A percentile compares a stretch with the other conserved stretches of the same genome.
These are phyloP conservation scores for Globomyces pollinis-pini DNA, from an alignment of 192 early-diverging fungal species.

Conservation along the genomic window DNA sequence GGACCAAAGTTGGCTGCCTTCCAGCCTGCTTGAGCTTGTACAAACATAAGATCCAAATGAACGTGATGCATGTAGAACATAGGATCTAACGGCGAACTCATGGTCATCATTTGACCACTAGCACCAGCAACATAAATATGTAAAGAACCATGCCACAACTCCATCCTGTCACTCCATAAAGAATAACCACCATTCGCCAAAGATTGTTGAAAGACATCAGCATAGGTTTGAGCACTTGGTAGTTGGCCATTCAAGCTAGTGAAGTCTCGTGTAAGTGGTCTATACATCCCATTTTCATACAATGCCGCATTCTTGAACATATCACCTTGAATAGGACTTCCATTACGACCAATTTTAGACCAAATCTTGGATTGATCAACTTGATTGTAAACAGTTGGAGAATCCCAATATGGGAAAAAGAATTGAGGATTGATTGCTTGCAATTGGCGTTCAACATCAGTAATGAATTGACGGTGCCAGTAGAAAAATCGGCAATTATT, in stretches of 20 bases:
- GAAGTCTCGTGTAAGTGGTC: no score
- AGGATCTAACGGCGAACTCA: conserved; percentile 16
- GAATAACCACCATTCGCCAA: not conserved
- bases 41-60: conserved; percentile 7
- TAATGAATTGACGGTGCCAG: conserved; percentile 6
- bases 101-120: not conserved
- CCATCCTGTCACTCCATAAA: not conserved
- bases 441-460: not conserved
- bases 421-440: conserved; percentile 10
- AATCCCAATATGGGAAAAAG: not conserved
- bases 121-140: not conserved
- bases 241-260: not conserved
- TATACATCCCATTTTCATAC: no score
- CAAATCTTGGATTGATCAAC: not conserved
- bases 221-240: not conserved
- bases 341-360: not conserved
- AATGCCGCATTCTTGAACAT: no score
- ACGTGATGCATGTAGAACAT: conserved; percentile 20
- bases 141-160: not conserved
- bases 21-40: not conserved
- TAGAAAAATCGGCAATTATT: not conserved
- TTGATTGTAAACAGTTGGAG: not conserved
- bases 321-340: not conserved
- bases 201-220: not conserved
- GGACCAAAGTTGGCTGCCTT: no score